A percentile compares a stretch with the other conserved stretches of the same genome.
phyloP scores from a whole-genome alignment of 495 filamentous ascomycete species.

The Rhypophila decipiens region DNA sequence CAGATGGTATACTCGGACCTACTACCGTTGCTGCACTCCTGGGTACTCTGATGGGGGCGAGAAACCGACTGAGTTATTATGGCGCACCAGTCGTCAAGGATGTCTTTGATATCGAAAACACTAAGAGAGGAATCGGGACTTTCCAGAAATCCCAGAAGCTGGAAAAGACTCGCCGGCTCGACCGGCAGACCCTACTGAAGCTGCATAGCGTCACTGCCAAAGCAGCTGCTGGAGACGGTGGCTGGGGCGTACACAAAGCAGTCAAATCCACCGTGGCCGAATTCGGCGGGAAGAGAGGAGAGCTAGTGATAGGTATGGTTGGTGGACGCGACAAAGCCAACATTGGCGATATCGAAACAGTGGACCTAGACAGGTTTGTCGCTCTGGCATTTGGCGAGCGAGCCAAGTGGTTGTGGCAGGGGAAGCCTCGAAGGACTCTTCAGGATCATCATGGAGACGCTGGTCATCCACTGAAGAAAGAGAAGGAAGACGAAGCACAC shows the following conservation, averaged over 20 bases:
- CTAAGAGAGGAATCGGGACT: constrained; percentile 73
- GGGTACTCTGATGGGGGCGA: constrained; percentile 80
- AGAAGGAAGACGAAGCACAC: constrained; percentile 28
- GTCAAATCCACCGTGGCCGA: constrained; percentile 94
- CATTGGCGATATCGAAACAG: constrained; percentile 86
- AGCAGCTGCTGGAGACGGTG: constrained; percentile 69
- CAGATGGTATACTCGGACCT: constrained; percentile 84
- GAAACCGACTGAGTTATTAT: constrained; percentile 73
- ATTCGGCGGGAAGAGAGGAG: constrained; percentile 88
- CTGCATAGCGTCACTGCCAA: constrained; percentile 81
- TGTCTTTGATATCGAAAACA: constrained; percentile 75
- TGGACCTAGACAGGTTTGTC: constrained; percentile 79
- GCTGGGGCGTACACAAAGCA: constrained; percentile 70
- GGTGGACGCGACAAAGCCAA: constrained; percentile 80
- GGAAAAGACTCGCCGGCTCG: constrained; percentile 66
- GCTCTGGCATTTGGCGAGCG: constrained; percentile 70
- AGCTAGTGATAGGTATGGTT: constrained; percentile 90
- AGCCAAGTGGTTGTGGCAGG: constrained; percentile 90
- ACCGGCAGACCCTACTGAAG: constrained; percentile 73
- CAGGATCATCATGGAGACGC: constrained; percentile 46
- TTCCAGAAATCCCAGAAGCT: constrained; percentile 90
- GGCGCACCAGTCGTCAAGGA: constrained; percentile 86
- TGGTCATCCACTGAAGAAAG: constrained; percentile 58
- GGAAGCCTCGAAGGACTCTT: constrained; percentile 61
- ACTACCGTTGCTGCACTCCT: constrained; percentile 86